Evolutionary conservation across 1,284 basidiomycete genomes (phyloP).

Genomic region (Cryptococcus sp.): DNA sequence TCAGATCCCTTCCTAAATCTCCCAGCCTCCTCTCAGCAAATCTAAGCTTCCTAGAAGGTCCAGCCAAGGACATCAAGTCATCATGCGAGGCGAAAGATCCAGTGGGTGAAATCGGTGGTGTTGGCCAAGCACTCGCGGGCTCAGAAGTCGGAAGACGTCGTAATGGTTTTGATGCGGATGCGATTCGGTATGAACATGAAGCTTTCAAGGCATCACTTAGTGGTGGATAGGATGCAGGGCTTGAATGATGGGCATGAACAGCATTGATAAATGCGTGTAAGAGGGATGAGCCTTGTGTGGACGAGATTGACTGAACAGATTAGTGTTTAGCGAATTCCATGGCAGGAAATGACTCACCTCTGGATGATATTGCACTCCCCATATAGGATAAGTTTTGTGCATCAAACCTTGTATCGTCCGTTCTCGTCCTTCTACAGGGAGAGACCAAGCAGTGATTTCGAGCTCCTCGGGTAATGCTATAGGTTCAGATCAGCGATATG

Average conservation of each 20-base stretch:
- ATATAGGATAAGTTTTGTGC: slow-evolving; percentile 69
- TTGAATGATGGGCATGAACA: slow-evolving; percentile 26
- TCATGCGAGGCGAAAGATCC: not conserved
- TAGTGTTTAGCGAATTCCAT: not conserved
- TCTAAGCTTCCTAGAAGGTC: slow-evolving; percentile 2
- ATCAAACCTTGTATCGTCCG: slow-evolving; percentile 44
- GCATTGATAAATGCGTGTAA: slow-evolving; percentile 43
- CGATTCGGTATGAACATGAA: slow-evolving; percentile 39
- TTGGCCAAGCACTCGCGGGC: slow-evolving; percentile 10
- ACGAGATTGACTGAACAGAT: slow-evolving; percentile 47
- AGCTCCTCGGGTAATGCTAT: slow-evolving; percentile 49
- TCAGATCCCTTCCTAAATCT: slow-evolving; percentile 11
- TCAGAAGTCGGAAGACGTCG: slow-evolving; percentile 2
- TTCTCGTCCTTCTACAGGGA: slow-evolving; percentile 24
- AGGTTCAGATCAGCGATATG: slow-evolving; percentile 1
- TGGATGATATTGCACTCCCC: slow-evolving; percentile 95
- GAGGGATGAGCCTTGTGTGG: slow-evolving; percentile 40
- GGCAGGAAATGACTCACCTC: slow-evolving; percentile 51
- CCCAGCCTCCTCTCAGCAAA: slow-evolving; percentile 26
- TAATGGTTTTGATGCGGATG: slow-evolving; percentile 2
- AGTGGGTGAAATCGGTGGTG: slow-evolving; percentile 19
- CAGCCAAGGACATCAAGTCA: not conserved
- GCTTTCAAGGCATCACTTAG: slow-evolving; percentile 26
- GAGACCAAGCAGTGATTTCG: slow-evolving; percentile 50
- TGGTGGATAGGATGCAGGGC: slow-evolving; percentile 28